phyloP scores from a whole-genome alignment of 75 land plant genomes.

The Selaginella tamariscina region DNA sequence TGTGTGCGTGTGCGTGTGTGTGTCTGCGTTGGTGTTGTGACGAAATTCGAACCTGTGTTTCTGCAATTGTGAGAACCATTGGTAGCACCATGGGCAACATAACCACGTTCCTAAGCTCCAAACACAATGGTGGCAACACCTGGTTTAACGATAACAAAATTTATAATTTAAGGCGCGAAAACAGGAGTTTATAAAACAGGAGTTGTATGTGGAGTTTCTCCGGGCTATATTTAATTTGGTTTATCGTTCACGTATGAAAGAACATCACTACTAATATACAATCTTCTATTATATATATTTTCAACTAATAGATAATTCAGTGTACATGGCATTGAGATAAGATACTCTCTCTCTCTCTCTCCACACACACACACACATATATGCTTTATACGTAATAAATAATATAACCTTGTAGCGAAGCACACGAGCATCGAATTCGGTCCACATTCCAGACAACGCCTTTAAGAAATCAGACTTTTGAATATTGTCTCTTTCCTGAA shows the following conservation, averaged over 20 bases:
- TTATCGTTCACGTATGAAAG: too few relatives aligned
- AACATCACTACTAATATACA: too few relatives aligned
- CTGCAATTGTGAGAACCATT: conserved; percentile 95
- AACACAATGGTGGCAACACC: conserved; percentile 95
- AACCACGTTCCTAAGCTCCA: conserved; percentile 86
- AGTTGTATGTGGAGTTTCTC: not conserved
- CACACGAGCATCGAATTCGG: conserved; percentile 85
- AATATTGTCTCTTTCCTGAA: conserved; percentile 95
- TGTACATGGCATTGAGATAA: too few relatives aligned
- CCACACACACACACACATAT: too few relatives aligned
- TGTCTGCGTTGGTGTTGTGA: too few relatives aligned
- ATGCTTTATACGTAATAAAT: conserved; percentile 11
- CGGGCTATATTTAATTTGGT: too few relatives aligned
- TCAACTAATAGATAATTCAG: too few relatives aligned
- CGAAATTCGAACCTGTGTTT: conserved; percentile 52
- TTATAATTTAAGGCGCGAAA: too few relatives aligned
- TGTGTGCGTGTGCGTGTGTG: too few relatives aligned
- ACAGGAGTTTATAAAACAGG: not conserved
- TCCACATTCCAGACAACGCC: conserved; percentile 94
- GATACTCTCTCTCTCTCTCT: too few relatives aligned
- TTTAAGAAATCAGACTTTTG: conserved; percentile 89
- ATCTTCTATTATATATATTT: too few relatives aligned
- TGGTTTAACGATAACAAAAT: conserved; percentile 17
- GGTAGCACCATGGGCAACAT: conserved; percentile 98
- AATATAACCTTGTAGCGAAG: conserved; percentile 75